Conservation (phyloP, 352 stramenopile species). For the Globisporangium acanthophoron region DNA sequence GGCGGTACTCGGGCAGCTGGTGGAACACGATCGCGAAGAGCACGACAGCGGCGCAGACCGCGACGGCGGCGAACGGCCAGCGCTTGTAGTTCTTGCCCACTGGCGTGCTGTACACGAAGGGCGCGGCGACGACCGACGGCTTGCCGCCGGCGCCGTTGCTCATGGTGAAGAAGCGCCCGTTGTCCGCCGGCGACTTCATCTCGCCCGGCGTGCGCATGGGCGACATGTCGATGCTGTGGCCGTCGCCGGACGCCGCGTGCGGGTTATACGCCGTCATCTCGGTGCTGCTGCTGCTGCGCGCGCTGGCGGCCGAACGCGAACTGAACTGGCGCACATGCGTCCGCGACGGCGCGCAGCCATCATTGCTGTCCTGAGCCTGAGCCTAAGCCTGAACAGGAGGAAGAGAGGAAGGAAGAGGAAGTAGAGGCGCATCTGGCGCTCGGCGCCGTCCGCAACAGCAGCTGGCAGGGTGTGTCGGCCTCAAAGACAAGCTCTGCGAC, state of each 20-base stretch:
- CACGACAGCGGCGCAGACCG: slow-evolving; percentile 37
- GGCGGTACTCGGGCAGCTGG: slow-evolving; percentile 64
- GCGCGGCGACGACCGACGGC: slow-evolving; percentile 45
- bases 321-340: not conserved
- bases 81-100: slow-evolving; percentile 79
- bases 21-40: slow-evolving; percentile 68
- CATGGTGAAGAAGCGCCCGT: slow-evolving; percentile 70
- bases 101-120: slow-evolving; percentile 72
- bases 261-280: slow-evolving; percentile 12
- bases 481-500: not conserved
- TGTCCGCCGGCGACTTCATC: slow-evolving; percentile 37
- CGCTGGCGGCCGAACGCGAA: not conserved
- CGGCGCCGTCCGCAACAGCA: slow-evolving; percentile 4
- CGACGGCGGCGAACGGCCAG: slow-evolving; percentile 68
- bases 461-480: slow-evolving; percentile 5
- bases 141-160: slow-evolving; percentile 36
- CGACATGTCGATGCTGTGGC: slow-evolving; percentile 13
- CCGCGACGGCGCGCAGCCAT: too few species aligned
- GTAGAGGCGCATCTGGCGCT: slow-evolving; percentile 5
- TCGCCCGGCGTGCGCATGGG: slow-evolving; percentile 27
- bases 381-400: not conserved
- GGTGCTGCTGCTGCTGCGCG: not conserved
- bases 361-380: not conserved
- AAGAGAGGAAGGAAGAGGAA: not conserved
- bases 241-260: not conserved